Conservation (phyloP, 805 yeast species). For the Yamadazyma paraphyllophila region DNA sequence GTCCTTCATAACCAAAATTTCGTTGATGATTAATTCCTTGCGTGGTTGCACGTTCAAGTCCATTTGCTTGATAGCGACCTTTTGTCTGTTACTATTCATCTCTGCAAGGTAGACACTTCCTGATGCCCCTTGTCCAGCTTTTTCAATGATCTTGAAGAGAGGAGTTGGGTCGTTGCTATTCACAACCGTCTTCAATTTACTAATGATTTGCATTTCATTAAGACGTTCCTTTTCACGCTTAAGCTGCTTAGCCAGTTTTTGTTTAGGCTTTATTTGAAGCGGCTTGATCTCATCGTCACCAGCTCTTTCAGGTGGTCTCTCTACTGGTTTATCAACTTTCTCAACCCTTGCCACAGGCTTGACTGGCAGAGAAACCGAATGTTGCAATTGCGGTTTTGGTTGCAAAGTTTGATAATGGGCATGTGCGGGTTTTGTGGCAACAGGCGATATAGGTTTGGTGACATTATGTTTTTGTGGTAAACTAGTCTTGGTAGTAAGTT, state of each 20-base stretch:
- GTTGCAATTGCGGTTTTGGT: no score
- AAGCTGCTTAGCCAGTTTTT: slow-evolving; percentile 38
- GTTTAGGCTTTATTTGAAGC: slow-evolving; percentile 9
- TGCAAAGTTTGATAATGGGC: no score
- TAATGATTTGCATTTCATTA: slow-evolving; percentile 86
- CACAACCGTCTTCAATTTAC: slow-evolving; percentile 78
- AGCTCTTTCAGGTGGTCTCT: no score
- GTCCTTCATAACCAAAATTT: slow-evolving; percentile 94
- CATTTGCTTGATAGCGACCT: slow-evolving; percentile 96
- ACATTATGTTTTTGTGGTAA: background rate
- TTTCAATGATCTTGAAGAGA: slow-evolving; percentile 69
- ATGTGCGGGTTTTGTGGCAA: background rate
- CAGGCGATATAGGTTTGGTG: slow-evolving; percentile 5
- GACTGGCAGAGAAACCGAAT: no score
- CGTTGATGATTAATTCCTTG: slow-evolving; percentile 92
- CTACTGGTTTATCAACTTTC: no score
- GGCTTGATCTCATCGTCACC: slow-evolving; percentile 4
- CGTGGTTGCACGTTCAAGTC: slow-evolving; percentile 87
- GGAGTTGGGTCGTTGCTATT: slow-evolving; percentile 84
- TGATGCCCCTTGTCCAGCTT: slow-evolving; percentile 97
- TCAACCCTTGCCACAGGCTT: no score
- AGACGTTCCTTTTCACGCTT: slow-evolving; percentile 46
- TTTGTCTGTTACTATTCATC: slow-evolving; percentile 53
- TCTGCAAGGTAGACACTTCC: slow-evolving; percentile 92
- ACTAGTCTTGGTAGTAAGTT: slow-evolving; percentile 2